A percentile compares a stretch with the other conserved stretches of the same genome.
phyloP scores from a whole-genome alignment of 148 eudicot genomes.

The Silene conica region DNA sequence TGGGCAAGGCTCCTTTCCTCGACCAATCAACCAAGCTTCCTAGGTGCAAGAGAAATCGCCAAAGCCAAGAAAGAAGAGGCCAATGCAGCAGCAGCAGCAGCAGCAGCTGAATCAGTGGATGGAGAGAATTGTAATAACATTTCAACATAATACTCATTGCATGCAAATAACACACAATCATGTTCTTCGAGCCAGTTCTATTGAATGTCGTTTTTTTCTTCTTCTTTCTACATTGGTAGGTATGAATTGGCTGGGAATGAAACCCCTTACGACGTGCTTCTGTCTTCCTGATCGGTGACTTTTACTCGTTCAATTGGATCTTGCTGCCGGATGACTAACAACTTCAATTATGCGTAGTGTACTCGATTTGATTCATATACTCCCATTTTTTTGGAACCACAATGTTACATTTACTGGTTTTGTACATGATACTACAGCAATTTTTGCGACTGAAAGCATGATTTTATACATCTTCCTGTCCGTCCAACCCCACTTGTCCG shows the following conservation, averaged over 20 bases:
- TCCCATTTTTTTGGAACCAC: neutral
- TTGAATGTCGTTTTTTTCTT: slow-evolving; percentile 11
- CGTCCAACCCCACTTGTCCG: too few species aligned
- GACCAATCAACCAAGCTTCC: slow-evolving; percentile 80
- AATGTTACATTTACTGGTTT: neutral
- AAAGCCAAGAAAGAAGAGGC: slow-evolving; percentile 34
- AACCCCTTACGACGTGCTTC: slow-evolving; percentile 18
- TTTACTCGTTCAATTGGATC: slow-evolving; percentile 4
- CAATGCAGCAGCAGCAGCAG: slow-evolving; percentile 7
- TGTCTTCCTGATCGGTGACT: slow-evolving; percentile 17
- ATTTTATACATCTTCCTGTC: too few species aligned
- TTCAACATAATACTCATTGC: slow-evolving; percentile 4
- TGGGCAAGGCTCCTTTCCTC: slow-evolving; percentile 90
- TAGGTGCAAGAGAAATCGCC: slow-evolving; percentile 34
- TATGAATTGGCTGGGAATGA: slow-evolving; percentile 13
- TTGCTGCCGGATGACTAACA: neutral
- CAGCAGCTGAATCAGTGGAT: slow-evolving; percentile 8
- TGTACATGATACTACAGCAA: neutral
- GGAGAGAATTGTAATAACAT: slow-evolving; percentile 13
- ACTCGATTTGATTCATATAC: too few species aligned
- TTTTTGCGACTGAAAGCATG: neutral
- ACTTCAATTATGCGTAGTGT: slow-evolving; percentile 3
- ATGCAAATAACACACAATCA: neutral
- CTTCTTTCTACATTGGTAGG: slow-evolving; percentile 8
- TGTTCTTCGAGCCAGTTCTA: slow-evolving; percentile 14